Evolutionary conservation across 139 green algal species (phyloP), one percentile per base, ranked within the genome.

Genomic region (Spirogloea muscicola): DNA sequence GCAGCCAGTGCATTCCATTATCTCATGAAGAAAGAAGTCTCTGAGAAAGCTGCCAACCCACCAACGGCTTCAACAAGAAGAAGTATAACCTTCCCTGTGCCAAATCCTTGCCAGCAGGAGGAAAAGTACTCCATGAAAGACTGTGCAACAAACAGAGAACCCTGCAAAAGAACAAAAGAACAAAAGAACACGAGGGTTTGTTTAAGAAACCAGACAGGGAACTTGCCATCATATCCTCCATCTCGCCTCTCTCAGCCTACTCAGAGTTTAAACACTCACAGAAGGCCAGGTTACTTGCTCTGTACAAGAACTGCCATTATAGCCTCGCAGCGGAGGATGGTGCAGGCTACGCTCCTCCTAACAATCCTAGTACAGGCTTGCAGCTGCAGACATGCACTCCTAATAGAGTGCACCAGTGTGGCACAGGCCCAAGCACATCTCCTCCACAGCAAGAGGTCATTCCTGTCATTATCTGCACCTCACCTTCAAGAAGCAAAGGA

Each of bases 401-500:
- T n/a, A n/a, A n/a, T n/a, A n/a, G n/a, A n/a, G n/a, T n/a, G 43
- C 43, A 25, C 10, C 13, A 25, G 43, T 25, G 43, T 25, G 13
- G 43, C 10, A 51, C 10, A 25, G 13, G 43, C 10, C 43, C 10
- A 51, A 51, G 13, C 10, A 51, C 13, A 61, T 25, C 33, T 61
- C 21, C 51, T 13, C 6, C 29, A 18, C 13, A 61, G 51, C 51
- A 61, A 52, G 13, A 52, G 13, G 44, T 27, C 13, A 13, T 16
- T 27, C 13, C 44, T 13, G 44, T 52, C 13, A 52, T 27, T 36
- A 61, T 61, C 29, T 61, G 21, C 29, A 29, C 33, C 51, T 33
- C 7, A 9, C 62, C 62, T 71, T 71, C 7, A 71, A 7, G 31
- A 71, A 71, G 42, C 62, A 71, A 3, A 71, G n/a, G 41, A 33